Conservation (phyloP, 306 rosid species). For the Ormosia semicastrata region DNA sequence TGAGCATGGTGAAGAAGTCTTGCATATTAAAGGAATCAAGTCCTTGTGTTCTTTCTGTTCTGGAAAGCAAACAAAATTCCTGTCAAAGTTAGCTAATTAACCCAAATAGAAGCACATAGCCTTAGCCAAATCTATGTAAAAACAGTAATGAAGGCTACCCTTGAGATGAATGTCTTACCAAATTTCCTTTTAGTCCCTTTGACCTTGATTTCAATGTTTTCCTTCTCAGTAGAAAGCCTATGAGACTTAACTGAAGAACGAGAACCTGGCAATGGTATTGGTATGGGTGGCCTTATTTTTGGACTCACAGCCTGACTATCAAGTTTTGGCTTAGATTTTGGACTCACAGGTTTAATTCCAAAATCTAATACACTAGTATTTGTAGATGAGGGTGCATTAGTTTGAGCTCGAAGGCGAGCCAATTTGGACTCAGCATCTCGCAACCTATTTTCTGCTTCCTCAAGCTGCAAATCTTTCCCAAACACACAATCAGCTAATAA, state of each 20-base stretch:
- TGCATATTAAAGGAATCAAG: constrained; percentile 48
- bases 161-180: constrained; percentile 46
- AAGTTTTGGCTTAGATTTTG: constrained; percentile 46
- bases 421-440: constrained; percentile 49
- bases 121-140: neutral
- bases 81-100: neutral
- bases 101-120: neutral
- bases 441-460: constrained; percentile 53
- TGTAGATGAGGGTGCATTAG: constrained; percentile 12
- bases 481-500: constrained; percentile 23
- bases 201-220: constrained; percentile 34
- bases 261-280: constrained; percentile 19
- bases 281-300: constrained; percentile 32
- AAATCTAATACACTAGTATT: neutral
- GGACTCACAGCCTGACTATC: constrained; percentile 47
- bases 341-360: constrained; percentile 34
- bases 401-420: constrained; percentile 50
- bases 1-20: constrained; percentile 40
- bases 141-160: constrained; percentile 1
- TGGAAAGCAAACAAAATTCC: constrained; percentile 28
- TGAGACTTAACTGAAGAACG: constrained; percentile 29
- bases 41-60: constrained; percentile 60
- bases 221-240: constrained; percentile 31
- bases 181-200: constrained; percentile 63
- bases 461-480: constrained; percentile 52